These are phyloP conservation scores for Sugiyamaella floridensis DNA, from an alignment of 805 yeast species.

Conservation along the genomic window DNA sequence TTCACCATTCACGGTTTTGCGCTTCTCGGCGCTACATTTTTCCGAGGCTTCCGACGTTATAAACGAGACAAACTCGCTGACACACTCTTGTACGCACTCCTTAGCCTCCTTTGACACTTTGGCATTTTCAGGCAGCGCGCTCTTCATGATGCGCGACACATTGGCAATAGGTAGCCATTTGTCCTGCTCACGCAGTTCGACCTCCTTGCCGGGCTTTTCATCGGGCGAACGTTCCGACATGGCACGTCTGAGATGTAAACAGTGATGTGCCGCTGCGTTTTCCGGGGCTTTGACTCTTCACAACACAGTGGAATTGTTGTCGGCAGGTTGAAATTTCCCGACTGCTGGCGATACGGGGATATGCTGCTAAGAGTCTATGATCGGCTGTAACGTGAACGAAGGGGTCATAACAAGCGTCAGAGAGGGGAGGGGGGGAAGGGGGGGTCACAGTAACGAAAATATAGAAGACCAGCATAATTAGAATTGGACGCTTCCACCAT, in stretches of 20 bases:
- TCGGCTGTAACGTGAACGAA: no score
- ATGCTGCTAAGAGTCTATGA: no score
- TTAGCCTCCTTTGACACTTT: slow-evolving; percentile 75
- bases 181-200: slow-evolving; percentile 53
- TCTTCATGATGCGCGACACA: slow-evolving; percentile 69
- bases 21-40: slow-evolving; percentile 54
- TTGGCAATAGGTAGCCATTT: slow-evolving; percentile 58
- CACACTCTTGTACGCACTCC: slow-evolving; percentile 70
- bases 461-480: no score
- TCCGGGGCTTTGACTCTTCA: no score
- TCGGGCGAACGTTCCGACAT: slow-evolving; percentile 15
- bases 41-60: slow-evolving; percentile 62
- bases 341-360: no score
- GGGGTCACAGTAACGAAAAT: no score
- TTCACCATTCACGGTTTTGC: slow-evolving; percentile 67
- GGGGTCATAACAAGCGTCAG: no score
- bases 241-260: background rate
- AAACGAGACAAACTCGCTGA: slow-evolving; percentile 59
- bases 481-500: no score
- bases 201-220: slow-evolving; percentile 27
- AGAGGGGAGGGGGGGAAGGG: no score
- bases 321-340: background rate
- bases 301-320: background rate
- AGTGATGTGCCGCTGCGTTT: no score
- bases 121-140: slow-evolving; percentile 63